phyloP scores from a whole-genome alignment of 2,329 filamentous ascomycete species.

The Ceratocystis papillata region DNA sequence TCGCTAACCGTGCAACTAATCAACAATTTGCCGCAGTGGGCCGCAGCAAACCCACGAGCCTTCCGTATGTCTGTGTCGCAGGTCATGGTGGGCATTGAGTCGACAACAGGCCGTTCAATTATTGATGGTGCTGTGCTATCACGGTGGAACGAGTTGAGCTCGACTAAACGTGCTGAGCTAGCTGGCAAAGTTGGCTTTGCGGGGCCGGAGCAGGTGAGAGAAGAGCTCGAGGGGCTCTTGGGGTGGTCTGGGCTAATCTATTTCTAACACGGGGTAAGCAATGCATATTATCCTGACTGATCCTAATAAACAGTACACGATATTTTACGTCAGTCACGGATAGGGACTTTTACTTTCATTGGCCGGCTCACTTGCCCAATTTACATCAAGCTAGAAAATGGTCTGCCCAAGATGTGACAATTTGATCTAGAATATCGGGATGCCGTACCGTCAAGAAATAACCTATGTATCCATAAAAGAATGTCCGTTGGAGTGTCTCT shows the following conservation, averaged over 20 bases:
- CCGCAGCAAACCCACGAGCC: constrained; percentile 71
- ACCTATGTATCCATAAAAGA: no score
- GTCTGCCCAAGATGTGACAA: no score
- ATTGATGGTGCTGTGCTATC: constrained; percentile 68
- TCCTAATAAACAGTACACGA: no score
- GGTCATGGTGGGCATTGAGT: constrained; percentile 45
- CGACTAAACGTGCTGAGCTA: constrained; percentile 60
- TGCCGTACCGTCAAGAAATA: no score
- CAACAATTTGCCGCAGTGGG: constrained; percentile 62
- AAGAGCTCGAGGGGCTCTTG: constrained; percentile 54
- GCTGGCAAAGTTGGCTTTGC: constrained; percentile 59
- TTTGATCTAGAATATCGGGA: no score
- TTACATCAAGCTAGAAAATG: no score
- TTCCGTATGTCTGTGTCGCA: constrained; percentile 50
- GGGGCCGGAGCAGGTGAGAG: constrained; percentile 55
- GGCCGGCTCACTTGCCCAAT: no score
- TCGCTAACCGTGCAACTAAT: constrained; percentile 71
- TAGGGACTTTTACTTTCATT: no score
- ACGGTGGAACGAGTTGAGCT: constrained; percentile 65
- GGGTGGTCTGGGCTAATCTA: constrained; percentile 54
- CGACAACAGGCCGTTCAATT: constrained; percentile 52
- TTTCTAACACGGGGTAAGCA: constrained; percentile 25
- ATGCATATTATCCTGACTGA: background rate
- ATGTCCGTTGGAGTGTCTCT: no score
- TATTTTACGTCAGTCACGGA: no score